Evolutionary conservation across 176 grass and related monocot genomes (phyloP).

Genomic region (Oryza australiensis): DNA sequence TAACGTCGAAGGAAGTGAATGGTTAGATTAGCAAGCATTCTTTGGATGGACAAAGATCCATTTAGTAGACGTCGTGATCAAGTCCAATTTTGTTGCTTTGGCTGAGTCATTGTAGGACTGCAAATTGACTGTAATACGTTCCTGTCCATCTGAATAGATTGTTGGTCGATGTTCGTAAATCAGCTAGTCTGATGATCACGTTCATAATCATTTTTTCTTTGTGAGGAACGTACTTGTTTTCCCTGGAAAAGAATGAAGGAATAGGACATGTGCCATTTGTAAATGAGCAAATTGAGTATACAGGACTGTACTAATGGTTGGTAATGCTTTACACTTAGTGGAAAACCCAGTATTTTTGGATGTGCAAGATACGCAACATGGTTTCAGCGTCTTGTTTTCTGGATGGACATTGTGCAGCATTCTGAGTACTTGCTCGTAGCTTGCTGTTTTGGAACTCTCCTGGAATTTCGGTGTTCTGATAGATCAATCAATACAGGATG

Average conservation of each 20-base stretch:
- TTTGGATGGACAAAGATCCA: not conserved
- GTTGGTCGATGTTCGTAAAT: not conserved
- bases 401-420: not conserved
- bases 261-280: not conserved
- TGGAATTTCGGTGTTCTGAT: not conserved
- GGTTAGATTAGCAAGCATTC: not conserved
- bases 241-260: not conserved
- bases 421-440: not conserved
- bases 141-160: not conserved
- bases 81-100: slow-evolving; percentile 14
- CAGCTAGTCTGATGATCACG: not conserved
- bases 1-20: not conserved
- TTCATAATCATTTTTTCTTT: not conserved
- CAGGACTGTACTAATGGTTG: not conserved
- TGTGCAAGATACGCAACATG: not conserved
- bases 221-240: not conserved
- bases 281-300: not conserved
- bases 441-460: not conserved
- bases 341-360: not conserved
- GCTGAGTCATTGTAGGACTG: not conserved
- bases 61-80: not conserved
- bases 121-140: slow-evolving; percentile 1
- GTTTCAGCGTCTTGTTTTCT: not conserved
- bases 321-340: not conserved
- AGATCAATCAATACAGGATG: not conserved